Evolutionary conservation across 2,329 filamentous ascomycete species (phyloP), one percentile per base, ranked within the genome.

Genomic region (Ceratocystis diversiconidia): DNA sequence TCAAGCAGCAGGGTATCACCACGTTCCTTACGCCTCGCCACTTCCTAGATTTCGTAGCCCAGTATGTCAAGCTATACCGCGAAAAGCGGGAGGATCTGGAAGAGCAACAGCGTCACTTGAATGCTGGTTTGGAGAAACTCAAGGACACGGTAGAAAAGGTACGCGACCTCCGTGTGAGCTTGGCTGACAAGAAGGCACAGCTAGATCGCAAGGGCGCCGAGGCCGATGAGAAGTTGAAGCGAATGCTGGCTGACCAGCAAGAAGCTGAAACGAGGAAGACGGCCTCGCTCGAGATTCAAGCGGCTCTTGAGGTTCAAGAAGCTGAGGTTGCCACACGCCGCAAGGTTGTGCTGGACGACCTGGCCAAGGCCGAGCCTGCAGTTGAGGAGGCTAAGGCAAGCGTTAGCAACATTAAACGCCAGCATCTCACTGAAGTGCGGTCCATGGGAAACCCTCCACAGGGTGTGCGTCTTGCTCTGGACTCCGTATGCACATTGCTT

Each of bases 31-130:
- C 95, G 10, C 94, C 94, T 59, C 87, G 94, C 59, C 94, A 99
- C 75, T 99, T 96, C 79, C 79, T 99, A 63, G 95, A 99, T 74
- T 99, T 99, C 72, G 92, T 99, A 67, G 90, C 91, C 48, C 94
- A 99, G 73, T 99, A 96, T 73, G 92, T 96, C 75, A 94, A 89
- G 75, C 81, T 99, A 5, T 97, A 97, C 77, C 95, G 92, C 69
- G 94, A 99, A 76, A 99, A 99, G 79, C 89, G 95, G 10, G 94
- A 97, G 74, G 94, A 99, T 73, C 83, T 99, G 1, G 94, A 99
- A 75, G 94, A 99, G 74, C 94, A 99, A 75, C 94, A 99, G 74
- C 88, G 94, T 36, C 94, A 99, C 82, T 81, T 99, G 69, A 99
- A 99, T 72, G 92, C 97, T 66, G 95, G 94, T 80, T 83, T 99